phyloP scores from a whole-genome alignment of 768 basidiomycete species.

The Collybia sordida region DNA sequence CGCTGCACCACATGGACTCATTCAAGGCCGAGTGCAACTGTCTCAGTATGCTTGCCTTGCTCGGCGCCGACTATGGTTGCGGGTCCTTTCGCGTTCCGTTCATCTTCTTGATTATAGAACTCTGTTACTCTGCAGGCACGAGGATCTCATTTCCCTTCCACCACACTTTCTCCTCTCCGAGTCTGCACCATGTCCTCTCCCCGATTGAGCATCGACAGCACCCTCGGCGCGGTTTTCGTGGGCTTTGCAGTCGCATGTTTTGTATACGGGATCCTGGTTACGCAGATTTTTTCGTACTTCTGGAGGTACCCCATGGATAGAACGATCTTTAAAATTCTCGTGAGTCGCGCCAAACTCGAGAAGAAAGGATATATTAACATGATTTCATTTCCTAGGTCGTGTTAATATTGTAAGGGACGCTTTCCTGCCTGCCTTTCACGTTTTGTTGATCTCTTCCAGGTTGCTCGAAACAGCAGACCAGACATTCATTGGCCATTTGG shows the following conservation, averaged over 20 bases:
- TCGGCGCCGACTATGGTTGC: too few relatives aligned
- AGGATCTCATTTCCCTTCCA: not conserved
- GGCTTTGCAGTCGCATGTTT: slow-evolving; percentile 55
- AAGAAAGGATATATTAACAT: not conserved
- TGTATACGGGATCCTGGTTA: slow-evolving; percentile 53
- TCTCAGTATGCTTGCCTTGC: too few relatives aligned
- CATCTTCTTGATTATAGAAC: not conserved
- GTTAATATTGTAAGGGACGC: slow-evolving; percentile 31
- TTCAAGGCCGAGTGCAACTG: slow-evolving; percentile 1
- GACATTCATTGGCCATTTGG: slow-evolving; percentile 51
- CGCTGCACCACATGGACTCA: slow-evolving; percentile 1
- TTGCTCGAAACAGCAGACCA: slow-evolving; percentile 56
- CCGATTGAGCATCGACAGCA: slow-evolving; percentile 35
- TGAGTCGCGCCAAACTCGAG: slow-evolving; percentile 28
- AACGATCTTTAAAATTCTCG: slow-evolving; percentile 46
- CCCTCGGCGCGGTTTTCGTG: slow-evolving; percentile 60
- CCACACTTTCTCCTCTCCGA: not conserved
- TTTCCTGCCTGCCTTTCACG: not conserved
- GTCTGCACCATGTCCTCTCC: not conserved
- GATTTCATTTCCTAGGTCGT: slow-evolving; percentile 30
- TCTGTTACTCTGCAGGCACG: not conserved
- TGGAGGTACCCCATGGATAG: slow-evolving; percentile 54
- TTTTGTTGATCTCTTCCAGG: slow-evolving; percentile 24
- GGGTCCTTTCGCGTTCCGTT: not conserved
- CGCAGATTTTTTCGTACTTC: slow-evolving; percentile 58